Evolutionary conservation across 108 stramenopile species (phyloP), one percentile per base, ranked within the genome.

Genomic region (Cyclotella cryptica): DNA sequence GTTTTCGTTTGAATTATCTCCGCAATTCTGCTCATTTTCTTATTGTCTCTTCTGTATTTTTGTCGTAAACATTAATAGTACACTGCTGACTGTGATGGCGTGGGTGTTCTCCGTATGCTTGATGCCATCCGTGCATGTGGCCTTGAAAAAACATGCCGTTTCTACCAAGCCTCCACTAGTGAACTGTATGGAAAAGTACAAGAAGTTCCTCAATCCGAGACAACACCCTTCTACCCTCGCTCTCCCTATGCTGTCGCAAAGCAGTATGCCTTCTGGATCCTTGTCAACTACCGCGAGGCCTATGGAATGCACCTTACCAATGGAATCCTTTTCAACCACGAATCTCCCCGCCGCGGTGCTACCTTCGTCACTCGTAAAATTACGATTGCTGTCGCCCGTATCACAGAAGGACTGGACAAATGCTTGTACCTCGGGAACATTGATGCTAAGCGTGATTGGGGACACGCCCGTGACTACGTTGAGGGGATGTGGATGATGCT

Each of bases 401-500:
- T 99, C 80, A 75, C 84, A 40, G 73, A 78, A 47, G 97, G 97
- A 51, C 42, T 88, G 75, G 93, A 98, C 65, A 94, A 97, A 80
- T 86, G 79, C 58, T 79, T 99, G 41, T 98, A 89, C 80, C 93
- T 99, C 44, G 99, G 99, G 57, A 99, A 99, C 87, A 87, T 98
- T 77, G 97, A 99, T 86, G 88, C 98, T 66, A 97, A 99, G 88
- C 95, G 98, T 77, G 99, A 99, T 89, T 99, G 99, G 99, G 99
- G 99, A 62, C 98, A 98, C 86, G 99, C 99, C 10, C 92, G 91
- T 74, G 99, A 99, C 84, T 99, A 99, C 84, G 92, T 99, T 35
- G 91, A 97, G 83, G 99, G 99, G 54, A 99, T 99, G 99, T 99
- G 99, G 99, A 91, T 88, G 83, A 99, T 99, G 98, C 83, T 98